These are phyloP conservation scores for Lanmaoa rubissima DNA, from an alignment of 768 basidiomycete species.

Conservation along the genomic window DNA sequence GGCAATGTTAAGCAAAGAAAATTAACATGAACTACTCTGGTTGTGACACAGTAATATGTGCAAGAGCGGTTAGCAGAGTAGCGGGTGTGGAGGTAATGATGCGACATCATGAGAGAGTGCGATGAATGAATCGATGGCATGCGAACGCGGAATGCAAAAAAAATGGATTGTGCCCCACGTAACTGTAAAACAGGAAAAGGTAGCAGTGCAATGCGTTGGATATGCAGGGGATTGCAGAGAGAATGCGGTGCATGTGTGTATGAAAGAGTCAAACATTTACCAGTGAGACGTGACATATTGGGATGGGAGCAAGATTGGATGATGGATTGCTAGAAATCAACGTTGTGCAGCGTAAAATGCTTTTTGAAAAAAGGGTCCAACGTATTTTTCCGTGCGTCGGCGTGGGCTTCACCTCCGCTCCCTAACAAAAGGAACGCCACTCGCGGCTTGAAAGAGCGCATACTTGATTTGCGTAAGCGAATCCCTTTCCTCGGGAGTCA, in stretches of 20 bases:
- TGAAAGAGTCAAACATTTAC: conserved; percentile 18
- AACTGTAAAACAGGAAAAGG: conserved; percentile 13
- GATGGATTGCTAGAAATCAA: conserved; percentile 13
- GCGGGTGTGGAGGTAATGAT: conserved; percentile 11
- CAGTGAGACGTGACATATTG: conserved; percentile 18
- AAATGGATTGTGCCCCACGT: conserved; percentile 16
- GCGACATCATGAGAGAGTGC: conserved; percentile 19
- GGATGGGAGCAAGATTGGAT: conserved; percentile 12
- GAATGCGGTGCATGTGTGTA: conserved; percentile 23
- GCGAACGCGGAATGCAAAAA: conserved; percentile 20
- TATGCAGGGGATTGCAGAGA: conserved; percentile 22
- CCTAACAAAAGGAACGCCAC: conserved; percentile 37
- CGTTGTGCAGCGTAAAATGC: conserved; percentile 14
- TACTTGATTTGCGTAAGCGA: conserved; percentile 48
- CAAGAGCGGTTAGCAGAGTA: conserved; percentile 13
- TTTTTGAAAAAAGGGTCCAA: conserved; percentile 17
- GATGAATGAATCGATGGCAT: conserved; percentile 23
- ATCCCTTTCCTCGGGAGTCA: conserved; percentile 37
- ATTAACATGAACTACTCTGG: conserved; percentile 17
- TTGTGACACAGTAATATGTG: conserved; percentile 13
- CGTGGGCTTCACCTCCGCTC: conserved; percentile 25
- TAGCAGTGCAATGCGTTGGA: conserved; percentile 23
- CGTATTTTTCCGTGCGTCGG: not conserved
- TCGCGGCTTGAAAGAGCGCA: conserved; percentile 50
- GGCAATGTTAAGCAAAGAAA: conserved; percentile 11